Percentiles rank a stretch among this genome's conserved stretches.
Evolutionary conservation across 148 eudicot genomes (phyloP).

Genomic region (Rhododendron williamsianum): DNA sequence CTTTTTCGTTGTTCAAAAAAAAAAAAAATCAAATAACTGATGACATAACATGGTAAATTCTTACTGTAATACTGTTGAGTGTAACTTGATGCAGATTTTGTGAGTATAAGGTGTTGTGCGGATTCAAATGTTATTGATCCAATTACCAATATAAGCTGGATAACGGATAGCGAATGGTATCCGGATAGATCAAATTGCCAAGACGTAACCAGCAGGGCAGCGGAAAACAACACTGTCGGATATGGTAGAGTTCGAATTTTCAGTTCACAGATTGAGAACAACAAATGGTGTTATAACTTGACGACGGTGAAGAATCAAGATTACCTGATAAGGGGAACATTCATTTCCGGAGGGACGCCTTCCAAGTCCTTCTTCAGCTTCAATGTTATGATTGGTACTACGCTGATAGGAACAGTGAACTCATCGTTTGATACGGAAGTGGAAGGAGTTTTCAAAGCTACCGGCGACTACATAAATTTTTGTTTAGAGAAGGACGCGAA

Average conservation of each 20-base stretch:
- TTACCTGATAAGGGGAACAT: slow-evolving; percentile 38
- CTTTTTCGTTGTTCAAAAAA: too few species aligned
- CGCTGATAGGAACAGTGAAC: slow-evolving; percentile 24
- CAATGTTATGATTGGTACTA: slow-evolving; percentile 19
- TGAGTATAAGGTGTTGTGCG: slow-evolving; percentile 28
- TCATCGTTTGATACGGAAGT: slow-evolving; percentile 18
- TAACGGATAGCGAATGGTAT: slow-evolving; percentile 29
- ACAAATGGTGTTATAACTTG: slow-evolving; percentile 37
- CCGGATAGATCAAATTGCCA: slow-evolving; percentile 23
- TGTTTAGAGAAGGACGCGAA: slow-evolving; percentile 20
- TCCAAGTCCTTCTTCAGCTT: slow-evolving; percentile 14
- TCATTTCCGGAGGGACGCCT: slow-evolving; percentile 11
- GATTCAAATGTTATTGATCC: slow-evolving; percentile 20
- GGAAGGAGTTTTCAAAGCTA: slow-evolving; percentile 27
- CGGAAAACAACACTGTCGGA: not conserved
- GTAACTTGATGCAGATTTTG: slow-evolving; percentile 24
- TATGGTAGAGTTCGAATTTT: slow-evolving; percentile 24
- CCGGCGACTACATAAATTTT: slow-evolving; percentile 18
- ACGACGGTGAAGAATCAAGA: slow-evolving; percentile 26
- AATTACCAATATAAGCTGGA: slow-evolving; percentile 26
- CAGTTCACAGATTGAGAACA: slow-evolving; percentile 8
- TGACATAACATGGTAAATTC: not conserved
- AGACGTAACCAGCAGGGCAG: slow-evolving; percentile 8
- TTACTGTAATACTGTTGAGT: not conserved
- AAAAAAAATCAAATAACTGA: too few species aligned